Conservation (phyloP, 306 rosid genomes). For the Astragalus membranaceus region DNA sequence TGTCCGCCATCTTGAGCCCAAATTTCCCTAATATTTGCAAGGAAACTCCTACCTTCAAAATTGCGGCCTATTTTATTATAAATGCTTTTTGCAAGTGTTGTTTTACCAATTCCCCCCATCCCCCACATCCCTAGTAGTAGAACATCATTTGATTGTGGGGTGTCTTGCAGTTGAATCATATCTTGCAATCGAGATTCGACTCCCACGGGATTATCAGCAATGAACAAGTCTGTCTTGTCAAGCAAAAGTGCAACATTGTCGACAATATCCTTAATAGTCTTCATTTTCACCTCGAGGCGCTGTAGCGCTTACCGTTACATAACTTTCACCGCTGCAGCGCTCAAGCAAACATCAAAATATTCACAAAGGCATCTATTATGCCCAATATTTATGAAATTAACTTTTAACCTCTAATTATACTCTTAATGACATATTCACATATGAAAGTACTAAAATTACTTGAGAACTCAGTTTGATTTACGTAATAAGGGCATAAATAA, state of each 20-base stretch:
- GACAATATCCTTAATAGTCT: background rate
- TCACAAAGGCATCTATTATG: too few relatives aligned
- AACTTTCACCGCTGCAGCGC: too few relatives aligned
- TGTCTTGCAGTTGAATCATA: background rate
- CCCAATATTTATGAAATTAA: too few relatives aligned
- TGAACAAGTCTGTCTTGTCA: background rate
- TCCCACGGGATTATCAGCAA: background rate
- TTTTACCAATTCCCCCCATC: conserved; percentile 9
- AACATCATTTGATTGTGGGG: background rate
- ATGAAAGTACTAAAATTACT: too few relatives aligned
- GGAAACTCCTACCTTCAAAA: background rate
- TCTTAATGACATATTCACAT: too few relatives aligned
- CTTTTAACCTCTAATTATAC: too few relatives aligned
- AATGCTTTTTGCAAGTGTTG: background rate
- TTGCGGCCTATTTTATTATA: background rate
- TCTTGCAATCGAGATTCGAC: background rate
- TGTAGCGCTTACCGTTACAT: too few relatives aligned
- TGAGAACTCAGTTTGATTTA: too few relatives aligned
- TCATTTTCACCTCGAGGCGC: too few relatives aligned
- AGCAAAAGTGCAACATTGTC: background rate
- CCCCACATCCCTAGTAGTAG: conserved; percentile 4
- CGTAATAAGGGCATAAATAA: too few relatives aligned
- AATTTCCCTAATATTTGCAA: background rate
- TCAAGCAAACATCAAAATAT: too few relatives aligned
- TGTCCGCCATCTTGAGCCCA: background rate